Evolutionary conservation across 345 rosid genomes (phyloP).

Genomic region (Aegle marmelos): DNA sequence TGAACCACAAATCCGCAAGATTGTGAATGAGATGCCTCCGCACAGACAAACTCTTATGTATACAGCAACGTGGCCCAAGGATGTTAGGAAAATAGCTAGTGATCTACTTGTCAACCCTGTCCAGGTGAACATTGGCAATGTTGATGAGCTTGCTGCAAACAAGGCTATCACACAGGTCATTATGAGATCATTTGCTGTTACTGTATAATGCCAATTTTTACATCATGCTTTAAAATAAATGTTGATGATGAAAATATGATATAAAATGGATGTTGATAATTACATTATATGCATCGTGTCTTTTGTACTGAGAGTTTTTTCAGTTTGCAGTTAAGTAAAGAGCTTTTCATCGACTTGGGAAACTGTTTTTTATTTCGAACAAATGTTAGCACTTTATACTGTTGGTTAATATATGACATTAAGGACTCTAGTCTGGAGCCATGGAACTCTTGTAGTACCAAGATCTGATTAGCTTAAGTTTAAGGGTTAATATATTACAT

Average conservation of each 20-base stretch:
- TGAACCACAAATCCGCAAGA: slow-evolving; percentile 95
- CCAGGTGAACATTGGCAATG: slow-evolving; percentile 95
- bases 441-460: background rate
- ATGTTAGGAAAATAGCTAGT: slow-evolving; percentile 84
- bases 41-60: slow-evolving; percentile 92
- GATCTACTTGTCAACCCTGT: slow-evolving; percentile 92
- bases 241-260: background rate
- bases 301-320: background rate
- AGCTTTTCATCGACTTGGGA: background rate
- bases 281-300: background rate
- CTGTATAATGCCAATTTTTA: background rate
- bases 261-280: background rate
- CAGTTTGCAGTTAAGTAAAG: background rate
- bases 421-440: background rate
- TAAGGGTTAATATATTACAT: background rate
- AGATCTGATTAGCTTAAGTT: background rate
- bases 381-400: background rate
- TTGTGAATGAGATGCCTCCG: slow-evolving; percentile 91
- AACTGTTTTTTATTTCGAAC: background rate
- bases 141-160: slow-evolving; percentile 94
- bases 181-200: slow-evolving; percentile 4
- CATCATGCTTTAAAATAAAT: background rate
- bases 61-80: slow-evolving; percentile 99
- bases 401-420: background rate
- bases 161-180: slow-evolving; percentile 92